Evolutionary conservation across 1,284 basidiomycete species (phyloP), one percentile per base, ranked within the genome.

Genomic region (Puccinia novopanici): DNA sequence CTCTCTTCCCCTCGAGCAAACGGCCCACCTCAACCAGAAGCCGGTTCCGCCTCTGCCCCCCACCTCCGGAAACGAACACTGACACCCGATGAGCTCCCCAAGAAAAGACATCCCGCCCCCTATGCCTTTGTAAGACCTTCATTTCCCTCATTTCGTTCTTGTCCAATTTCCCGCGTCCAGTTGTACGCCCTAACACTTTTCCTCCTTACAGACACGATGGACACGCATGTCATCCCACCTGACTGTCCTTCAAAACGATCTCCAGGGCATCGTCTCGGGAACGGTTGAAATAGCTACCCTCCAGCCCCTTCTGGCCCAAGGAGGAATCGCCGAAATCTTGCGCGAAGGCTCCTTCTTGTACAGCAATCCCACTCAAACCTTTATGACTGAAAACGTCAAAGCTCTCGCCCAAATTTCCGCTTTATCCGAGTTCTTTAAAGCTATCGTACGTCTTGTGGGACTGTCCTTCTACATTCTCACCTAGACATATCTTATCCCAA

Each of bases 341-440:
- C 24, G 59, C 3, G 30, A 67, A 22, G 78, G 78, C 45, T 12
- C 70, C 3, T 80, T 74, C 71, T 67, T 80, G 48, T 73, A 70
- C 59, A 27, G 27, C 1, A 80, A 80, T 67, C 78, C 78, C 15
- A 68, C 70, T 0, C 67, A 80, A 80, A n/a, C 52, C 15, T 67
- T 65, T 50, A 48, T 80, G 22, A 37, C 24, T 22, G 40, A 65
- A 19, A 37, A 42, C 10, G 48, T 59, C 34, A 73, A 74, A 57
- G 57, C 55, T 30, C 34, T 80, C 30, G 55, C 70, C 9, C 70
- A 80, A 67, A 59, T 80, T n/a, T 54, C 50, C 37, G 78, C 78
- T 30, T 57, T 80, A 27, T 80, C 78, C 27, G 59, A 80, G 37
- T 80, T 80, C 42, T 80, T 80, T 42, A 73, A 74, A 74, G 27